Evolutionary conservation across 2,329 filamentous ascomycete species (phyloP).

Genomic region (Dactylonectria estremocensis): DNA sequence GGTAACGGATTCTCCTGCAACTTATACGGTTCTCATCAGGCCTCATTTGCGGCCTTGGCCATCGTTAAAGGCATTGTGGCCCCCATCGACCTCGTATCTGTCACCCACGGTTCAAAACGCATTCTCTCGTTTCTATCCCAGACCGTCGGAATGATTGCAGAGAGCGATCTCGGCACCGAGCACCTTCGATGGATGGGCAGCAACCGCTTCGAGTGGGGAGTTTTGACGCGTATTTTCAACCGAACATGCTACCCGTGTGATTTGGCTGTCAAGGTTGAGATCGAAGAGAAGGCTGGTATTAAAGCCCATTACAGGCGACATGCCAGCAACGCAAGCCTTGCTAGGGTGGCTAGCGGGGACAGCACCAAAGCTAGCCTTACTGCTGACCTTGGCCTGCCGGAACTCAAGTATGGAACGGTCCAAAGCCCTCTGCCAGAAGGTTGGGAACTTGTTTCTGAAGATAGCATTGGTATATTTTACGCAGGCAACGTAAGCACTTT

Average conservation of each 20-base stretch:
- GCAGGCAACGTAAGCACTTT: conserved; percentile 81
- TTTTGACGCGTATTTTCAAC: conserved; percentile 80
- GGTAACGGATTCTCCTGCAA: conserved; percentile 97
- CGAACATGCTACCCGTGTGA: conserved; percentile 91
- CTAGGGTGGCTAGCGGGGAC: too few species aligned
- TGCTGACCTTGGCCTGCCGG: conserved; percentile 82
- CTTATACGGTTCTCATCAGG: conserved; percentile 83
- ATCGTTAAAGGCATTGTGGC: conserved; percentile 90
- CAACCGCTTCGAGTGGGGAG: conserved; percentile 86
- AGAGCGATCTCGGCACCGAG: conserved; percentile 91
- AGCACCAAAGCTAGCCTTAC: too few species aligned
- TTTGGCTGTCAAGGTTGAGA: conserved; percentile 86
- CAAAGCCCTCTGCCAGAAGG: conserved; percentile 82
- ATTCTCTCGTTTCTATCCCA: conserved; percentile 93
- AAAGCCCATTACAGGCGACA: conserved; percentile 78
- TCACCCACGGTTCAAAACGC: conserved; percentile 84
- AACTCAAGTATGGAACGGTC: conserved; percentile 84
- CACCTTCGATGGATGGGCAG: conserved; percentile 93
- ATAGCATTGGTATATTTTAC: conserved; percentile 93
- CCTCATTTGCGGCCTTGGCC: conserved; percentile 83
- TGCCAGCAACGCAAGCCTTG: too few species aligned
- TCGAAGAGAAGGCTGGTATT: conserved; percentile 81
- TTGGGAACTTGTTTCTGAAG: conserved; percentile 82
- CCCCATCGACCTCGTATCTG: conserved; percentile 86
- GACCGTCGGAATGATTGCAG: conserved; percentile 89